Evolutionary conservation across 257 asterid species (phyloP), one percentile per base, ranked within the genome.

Genomic region (Solanum bulbocastanum): DNA sequence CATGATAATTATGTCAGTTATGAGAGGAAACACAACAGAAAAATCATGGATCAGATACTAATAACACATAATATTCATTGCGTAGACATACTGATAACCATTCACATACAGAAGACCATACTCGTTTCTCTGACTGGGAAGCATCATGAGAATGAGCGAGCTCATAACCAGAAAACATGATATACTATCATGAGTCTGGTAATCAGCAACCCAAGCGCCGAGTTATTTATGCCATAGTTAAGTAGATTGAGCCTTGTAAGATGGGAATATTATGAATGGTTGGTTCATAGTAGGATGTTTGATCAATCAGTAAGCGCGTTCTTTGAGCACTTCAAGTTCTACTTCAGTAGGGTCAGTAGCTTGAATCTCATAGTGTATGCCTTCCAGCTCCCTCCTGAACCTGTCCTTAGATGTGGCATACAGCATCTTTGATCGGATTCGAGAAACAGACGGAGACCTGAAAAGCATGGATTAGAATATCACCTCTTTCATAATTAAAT

Each of bases 121-220:
- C 22, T 76, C 83, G 36, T 73, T 88, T 87, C 46, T 60, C 90
- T 2, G 86, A 75, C 89, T 10, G 91, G 93, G 92, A 93, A 90
- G 94, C 96, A 94, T 92, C 96, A 93, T 89, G 89, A 88, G 88
- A 88, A 91, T 82, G 88, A 91, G 93, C 90, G 89, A 88, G 89
- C 35, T 49, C 90, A 60, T 44, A 72, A 83, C 76, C 83, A 73
- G 22, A 83, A 76, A 84, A 35, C 60, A 86, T 72, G 86, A 76
- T 37, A 37, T 73, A 15, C 68, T 73, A 82, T 78, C 72, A 71
- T 56, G 87, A 86, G 90, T 44, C 91, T 83, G 92, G 93, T 88
- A 91, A 90, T 93, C 96, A 93, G 94, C 94, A 89, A 92, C 91
- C 93, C 94, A 91, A 25, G 87, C 14, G 40, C 9, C 40, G 18